Evolutionary conservation across 768 basidiomycete genomes (phyloP), one percentile per base, ranked within the genome.

Genomic region (Suillus subluteus): DNA sequence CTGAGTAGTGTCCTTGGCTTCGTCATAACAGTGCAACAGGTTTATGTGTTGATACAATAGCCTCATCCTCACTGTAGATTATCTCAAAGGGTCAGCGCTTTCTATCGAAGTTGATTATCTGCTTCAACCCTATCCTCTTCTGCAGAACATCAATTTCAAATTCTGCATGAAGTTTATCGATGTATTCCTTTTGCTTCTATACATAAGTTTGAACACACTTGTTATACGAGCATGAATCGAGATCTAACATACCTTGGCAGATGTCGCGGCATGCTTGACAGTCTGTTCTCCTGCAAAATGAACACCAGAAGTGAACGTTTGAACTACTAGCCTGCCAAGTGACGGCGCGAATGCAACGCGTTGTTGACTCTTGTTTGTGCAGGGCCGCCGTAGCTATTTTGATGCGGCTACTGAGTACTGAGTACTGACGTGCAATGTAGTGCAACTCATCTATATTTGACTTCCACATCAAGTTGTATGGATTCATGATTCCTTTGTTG

Each of bases 1-100:
- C 87, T 94, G 92, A 0, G 91, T 83, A 5, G 91, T 92, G 74
- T 94, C 92, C 73, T 94, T 94, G 12, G 91, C 86, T 74, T 94
- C 92, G 67, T 94, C 94, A 68, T 93, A 94, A 44, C 79, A 80
- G 74, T 94, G 92, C 41, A 94, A 79, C 4, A 92, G 79, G 69
- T 84, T 85, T 75, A 93, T 93, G 70, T 93, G 91, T 18, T 67
- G 88, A 86, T 26, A 90, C 86, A 11, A 91, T 85, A 59, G 77
- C 78, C 48, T 88, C 81, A 54, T 75, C 64, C 63, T 74, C 76
- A 41, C 84, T 84, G 63, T 37, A 67, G 18, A 23, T 26, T 23
- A 18, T 52, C 59, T 26, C 38, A 55, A 62, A 40, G n/a, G 52
- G 52, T 59, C 58, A 52, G 41, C 16, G 16, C 37, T 38, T 43